These are phyloP conservation scores for Colletotrichum sp. DNA, from an alignment of 2,329 filamentous ascomycete species.

Conservation along the genomic window DNA sequence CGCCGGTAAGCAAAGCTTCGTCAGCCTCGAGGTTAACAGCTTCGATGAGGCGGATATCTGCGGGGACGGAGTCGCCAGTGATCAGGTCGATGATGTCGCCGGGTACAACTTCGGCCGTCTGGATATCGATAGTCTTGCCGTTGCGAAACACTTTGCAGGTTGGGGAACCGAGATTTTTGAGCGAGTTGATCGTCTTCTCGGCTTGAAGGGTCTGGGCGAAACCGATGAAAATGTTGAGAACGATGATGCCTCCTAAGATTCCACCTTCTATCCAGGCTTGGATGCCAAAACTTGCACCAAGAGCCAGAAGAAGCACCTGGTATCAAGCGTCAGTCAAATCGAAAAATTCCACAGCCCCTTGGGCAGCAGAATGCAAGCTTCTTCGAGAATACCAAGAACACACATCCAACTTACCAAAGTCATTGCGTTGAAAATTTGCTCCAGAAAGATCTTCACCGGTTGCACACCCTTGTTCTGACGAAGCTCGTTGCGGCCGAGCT, in stretches of 20 bases:
- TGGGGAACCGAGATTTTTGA: slow-evolving; percentile 46
- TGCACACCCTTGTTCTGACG: slow-evolving; percentile 65
- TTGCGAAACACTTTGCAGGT: slow-evolving; percentile 49
- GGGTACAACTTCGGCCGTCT: slow-evolving; percentile 53
- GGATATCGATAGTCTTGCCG: slow-evolving; percentile 40
- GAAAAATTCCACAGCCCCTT: not conserved
- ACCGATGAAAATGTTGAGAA: slow-evolving; percentile 62
- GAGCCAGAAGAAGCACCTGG: slow-evolving; percentile 59
- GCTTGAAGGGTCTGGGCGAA: slow-evolving; percentile 51
- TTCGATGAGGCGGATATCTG: slow-evolving; percentile 61
- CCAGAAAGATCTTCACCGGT: slow-evolving; percentile 66
- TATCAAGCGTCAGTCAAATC: not conserved
- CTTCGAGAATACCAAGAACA: not conserved
- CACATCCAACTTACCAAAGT: slow-evolving; percentile 55
- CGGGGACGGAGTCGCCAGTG: slow-evolving; percentile 66
- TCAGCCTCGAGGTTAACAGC: slow-evolving; percentile 73
- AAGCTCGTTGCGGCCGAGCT: slow-evolving; percentile 69
- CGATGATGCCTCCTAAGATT: slow-evolving; percentile 63
- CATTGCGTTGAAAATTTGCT: slow-evolving; percentile 73
- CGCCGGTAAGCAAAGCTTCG: slow-evolving; percentile 68
- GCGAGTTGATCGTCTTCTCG: slow-evolving; percentile 55
- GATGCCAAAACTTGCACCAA: slow-evolving; percentile 63
- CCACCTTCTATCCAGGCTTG: slow-evolving; percentile 65
- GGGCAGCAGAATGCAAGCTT: not conserved
- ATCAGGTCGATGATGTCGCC: slow-evolving; percentile 62